phyloP scores from a whole-genome alignment of 2,329 filamentous ascomycete species.

The Fusarium nygamai region DNA sequence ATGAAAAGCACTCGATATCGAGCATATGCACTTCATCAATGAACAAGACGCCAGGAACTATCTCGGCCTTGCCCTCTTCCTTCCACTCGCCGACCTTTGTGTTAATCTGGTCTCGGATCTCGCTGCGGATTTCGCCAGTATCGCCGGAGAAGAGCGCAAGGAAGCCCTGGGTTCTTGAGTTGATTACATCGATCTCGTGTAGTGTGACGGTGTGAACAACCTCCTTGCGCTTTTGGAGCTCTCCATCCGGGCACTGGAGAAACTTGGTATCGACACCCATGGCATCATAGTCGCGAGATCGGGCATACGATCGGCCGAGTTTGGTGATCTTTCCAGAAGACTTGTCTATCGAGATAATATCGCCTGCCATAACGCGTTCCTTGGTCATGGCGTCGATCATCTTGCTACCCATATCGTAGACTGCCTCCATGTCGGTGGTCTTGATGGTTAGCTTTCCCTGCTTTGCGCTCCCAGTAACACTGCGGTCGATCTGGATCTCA shows the following conservation, averaged over 20 bases:
- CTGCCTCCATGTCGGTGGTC: slow-evolving; percentile 99
- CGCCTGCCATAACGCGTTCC: slow-evolving; percentile 97
- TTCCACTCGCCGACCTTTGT: slow-evolving; percentile 99
- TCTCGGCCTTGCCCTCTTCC: slow-evolving; percentile 98
- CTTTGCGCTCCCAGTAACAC: slow-evolving; percentile 95
- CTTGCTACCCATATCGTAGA: slow-evolving; percentile 99
- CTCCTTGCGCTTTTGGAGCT: slow-evolving; percentile 96
- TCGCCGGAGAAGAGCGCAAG: slow-evolving; percentile 97
- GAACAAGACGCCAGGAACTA: slow-evolving; percentile 95
- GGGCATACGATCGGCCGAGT: slow-evolving; percentile 91
- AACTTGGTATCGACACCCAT: slow-evolving; percentile 99
- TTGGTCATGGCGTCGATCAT: slow-evolving; percentile 99
- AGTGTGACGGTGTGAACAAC: slow-evolving; percentile 96
- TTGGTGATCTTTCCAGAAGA: slow-evolving; percentile 98
- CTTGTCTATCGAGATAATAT: slow-evolving; percentile 99
- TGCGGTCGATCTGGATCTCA: slow-evolving; percentile 97
- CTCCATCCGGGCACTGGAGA: slow-evolving; percentile 95
- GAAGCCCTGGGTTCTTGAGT: slow-evolving; percentile 98
- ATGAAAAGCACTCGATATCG: slow-evolving; percentile 98
- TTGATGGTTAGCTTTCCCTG: slow-evolving; percentile 99
- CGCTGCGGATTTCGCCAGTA: slow-evolving; percentile 96
- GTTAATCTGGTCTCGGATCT: slow-evolving; percentile 98
- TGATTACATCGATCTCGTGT: slow-evolving; percentile 99
- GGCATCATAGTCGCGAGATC: slow-evolving; percentile 97
- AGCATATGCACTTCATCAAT: slow-evolving; percentile 99